Evolutionary conservation across 306 rosid species (phyloP).

Genomic region (Styphnolobium japonicum): DNA sequence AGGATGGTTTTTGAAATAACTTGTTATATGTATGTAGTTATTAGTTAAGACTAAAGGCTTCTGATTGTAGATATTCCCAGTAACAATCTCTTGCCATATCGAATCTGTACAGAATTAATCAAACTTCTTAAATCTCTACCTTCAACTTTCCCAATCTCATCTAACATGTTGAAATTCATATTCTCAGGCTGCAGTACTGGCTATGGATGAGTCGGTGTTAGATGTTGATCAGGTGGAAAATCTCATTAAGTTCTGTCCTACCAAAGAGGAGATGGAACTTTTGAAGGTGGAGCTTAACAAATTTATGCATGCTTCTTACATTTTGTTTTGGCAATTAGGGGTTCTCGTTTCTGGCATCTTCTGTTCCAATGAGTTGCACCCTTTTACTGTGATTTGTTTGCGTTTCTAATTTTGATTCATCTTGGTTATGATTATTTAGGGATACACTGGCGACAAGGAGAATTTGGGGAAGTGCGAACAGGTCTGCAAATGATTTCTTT

Average conservation of each 20-base stretch:
- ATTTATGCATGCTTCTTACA: slow-evolving; percentile 13
- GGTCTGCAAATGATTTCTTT: slow-evolving; percentile 50
- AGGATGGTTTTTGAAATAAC: not conserved
- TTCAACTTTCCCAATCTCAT: slow-evolving; percentile 1
- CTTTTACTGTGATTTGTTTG: slow-evolving; percentile 12
- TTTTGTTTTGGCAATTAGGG: slow-evolving; percentile 13
- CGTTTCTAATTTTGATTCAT: slow-evolving; percentile 29
- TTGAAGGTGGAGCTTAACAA: slow-evolving; percentile 54
- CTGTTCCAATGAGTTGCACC: not conserved
- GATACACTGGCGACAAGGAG: slow-evolving; percentile 81
- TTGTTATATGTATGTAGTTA: not conserved
- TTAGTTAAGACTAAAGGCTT: not conserved
- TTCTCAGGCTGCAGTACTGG: slow-evolving; percentile 84
- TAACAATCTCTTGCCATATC: not conserved
- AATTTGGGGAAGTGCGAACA: slow-evolving; percentile 87
- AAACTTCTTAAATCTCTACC: not conserved
- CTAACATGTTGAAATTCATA: slow-evolving; percentile 24
- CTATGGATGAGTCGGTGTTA: slow-evolving; percentile 83
- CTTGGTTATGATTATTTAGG: slow-evolving; percentile 47
- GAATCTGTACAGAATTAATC: not conserved
- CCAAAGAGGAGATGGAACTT: slow-evolving; percentile 97
- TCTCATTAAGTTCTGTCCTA: slow-evolving; percentile 89
- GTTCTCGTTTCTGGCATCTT: slow-evolving; percentile 4
- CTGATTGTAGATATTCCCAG: not conserved
- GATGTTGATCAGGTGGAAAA: slow-evolving; percentile 96